These are phyloP conservation scores for Coemansia biformis DNA, from an alignment of 192 early-diverging fungal species.

Conservation along the genomic window DNA sequence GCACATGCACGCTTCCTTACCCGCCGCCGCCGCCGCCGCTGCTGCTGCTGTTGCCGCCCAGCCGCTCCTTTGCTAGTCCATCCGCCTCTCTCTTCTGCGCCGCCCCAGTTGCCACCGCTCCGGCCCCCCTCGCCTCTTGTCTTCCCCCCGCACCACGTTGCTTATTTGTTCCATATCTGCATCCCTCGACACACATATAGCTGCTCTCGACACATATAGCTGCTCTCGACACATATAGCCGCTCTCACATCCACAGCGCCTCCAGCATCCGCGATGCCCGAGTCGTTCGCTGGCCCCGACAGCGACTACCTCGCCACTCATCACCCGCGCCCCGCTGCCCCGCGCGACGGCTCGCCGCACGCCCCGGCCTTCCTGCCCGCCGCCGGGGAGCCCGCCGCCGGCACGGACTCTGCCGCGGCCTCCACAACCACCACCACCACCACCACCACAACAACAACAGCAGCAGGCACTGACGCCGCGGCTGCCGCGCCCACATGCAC, in stretches of 20 bases:
- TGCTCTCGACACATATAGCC: neutral
- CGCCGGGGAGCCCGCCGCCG: neutral
- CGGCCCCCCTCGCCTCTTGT: no score
- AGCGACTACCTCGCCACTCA: constrained; percentile 45
- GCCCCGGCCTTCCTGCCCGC: constrained; percentile 5
- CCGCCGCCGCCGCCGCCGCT: no score
- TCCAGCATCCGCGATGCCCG: constrained; percentile 40
- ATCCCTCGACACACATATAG: no score
- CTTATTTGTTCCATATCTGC: no score
- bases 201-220: no score
- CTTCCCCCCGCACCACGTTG: no score
- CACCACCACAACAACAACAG: constrained; percentile 6
- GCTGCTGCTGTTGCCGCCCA: no score
- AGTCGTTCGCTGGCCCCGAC: constrained; percentile 45
- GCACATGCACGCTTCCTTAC: constrained; percentile 3
- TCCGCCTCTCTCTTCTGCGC: neutral
- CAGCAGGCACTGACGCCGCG: neutral
- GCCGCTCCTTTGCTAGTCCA: no score
- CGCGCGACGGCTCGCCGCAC: constrained; percentile 12
- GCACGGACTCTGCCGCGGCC: neutral
- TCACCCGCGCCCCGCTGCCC: constrained; percentile 18
- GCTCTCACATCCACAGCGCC: neutral
- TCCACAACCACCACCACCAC: constrained; percentile 7
- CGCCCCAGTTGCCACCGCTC: constrained; percentile 1
- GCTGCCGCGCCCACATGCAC: constrained; percentile 4